Evolutionary conservation across 768 basidiomycete species (phyloP).

Genomic region (Mycena metata): DNA sequence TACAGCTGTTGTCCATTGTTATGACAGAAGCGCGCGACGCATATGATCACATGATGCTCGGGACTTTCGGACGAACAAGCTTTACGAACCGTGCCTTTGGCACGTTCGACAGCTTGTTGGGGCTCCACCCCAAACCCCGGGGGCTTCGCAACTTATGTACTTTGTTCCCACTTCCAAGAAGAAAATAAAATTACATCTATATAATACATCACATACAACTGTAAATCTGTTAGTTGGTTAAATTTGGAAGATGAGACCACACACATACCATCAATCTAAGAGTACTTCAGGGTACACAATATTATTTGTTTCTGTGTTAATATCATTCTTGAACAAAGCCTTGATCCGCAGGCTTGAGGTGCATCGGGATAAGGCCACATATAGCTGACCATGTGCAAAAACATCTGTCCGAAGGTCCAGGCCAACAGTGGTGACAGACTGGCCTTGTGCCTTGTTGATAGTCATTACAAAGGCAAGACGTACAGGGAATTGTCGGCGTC

Average conservation of each 20-base stretch:
- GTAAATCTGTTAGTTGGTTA: no score
- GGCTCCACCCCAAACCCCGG: no score
- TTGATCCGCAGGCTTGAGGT: slow-evolving; percentile 8
- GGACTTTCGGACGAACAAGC: no score
- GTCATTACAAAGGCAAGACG: slow-evolving; percentile 58
- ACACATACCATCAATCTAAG: background rate
- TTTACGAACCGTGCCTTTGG: no score
- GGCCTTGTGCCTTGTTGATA: slow-evolving; percentile 61
- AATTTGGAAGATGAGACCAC: no score
- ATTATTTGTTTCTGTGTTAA: background rate
- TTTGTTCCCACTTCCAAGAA: no score
- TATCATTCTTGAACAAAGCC: slow-evolving; percentile 3
- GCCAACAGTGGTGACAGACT: slow-evolving; percentile 1
- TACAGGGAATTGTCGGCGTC: slow-evolving; percentile 56
- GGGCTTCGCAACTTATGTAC: no score
- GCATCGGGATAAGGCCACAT: slow-evolving; percentile 8
- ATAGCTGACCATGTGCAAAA: slow-evolving; percentile 15
- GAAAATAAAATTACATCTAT: no score
- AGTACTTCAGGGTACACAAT: slow-evolving; percentile 13
- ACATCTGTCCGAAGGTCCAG: background rate
- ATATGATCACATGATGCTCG: no score
- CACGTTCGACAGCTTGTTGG: no score
- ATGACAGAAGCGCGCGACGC: no score
- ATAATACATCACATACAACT: background rate
- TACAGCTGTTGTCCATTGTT: no score